Percentiles rank a stretch among this genome's conserved stretches.
Conservation (phyloP, 768 basidiomycete species). For the Plicaturopsis crispa region DNA sequence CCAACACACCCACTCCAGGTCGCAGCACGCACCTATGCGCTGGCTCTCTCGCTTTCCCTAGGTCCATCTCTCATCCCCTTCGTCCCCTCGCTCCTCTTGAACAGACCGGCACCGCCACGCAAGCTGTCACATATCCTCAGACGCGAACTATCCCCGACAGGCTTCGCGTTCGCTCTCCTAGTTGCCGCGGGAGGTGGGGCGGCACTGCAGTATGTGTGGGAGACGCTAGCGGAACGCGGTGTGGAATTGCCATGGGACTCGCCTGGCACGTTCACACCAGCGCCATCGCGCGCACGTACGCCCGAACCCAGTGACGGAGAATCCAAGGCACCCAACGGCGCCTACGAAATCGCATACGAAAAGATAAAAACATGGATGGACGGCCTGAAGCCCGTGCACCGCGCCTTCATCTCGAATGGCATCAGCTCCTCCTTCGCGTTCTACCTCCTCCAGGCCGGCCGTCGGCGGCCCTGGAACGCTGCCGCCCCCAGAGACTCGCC, state of each 20-base stretch:
- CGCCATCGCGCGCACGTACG: too few species aligned
- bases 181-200: slow-evolving; percentile 59
- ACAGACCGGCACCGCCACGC: slow-evolving; percentile 10
- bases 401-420: slow-evolving; percentile 50
- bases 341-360: not conserved
- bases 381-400: slow-evolving; percentile 31
- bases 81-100: slow-evolving; percentile 24
- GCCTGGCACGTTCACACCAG: too few species aligned
- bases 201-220: slow-evolving; percentile 40
- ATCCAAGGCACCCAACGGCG: not conserved
- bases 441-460: slow-evolving; percentile 47
- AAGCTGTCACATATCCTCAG: slow-evolving; percentile 31
- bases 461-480: slow-evolving; percentile 18
- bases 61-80: slow-evolving; percentile 57
- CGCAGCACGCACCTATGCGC: slow-evolving; percentile 58
- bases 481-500: slow-evolving; percentile 29
- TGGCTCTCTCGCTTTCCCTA: slow-evolving; percentile 59
- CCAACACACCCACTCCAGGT: slow-evolving; percentile 47
- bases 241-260: not conserved
- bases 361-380: slow-evolving; percentile 8
- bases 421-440: slow-evolving; percentile 52
- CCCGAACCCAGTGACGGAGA: not conserved
- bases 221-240: slow-evolving; percentile 9
- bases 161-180: slow-evolving; percentile 67
- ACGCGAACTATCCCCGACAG: slow-evolving; percentile 51